Evolutionary conservation across 164 flowering plant species (phyloP).

Genomic region (Houttuynia cordata): DNA sequence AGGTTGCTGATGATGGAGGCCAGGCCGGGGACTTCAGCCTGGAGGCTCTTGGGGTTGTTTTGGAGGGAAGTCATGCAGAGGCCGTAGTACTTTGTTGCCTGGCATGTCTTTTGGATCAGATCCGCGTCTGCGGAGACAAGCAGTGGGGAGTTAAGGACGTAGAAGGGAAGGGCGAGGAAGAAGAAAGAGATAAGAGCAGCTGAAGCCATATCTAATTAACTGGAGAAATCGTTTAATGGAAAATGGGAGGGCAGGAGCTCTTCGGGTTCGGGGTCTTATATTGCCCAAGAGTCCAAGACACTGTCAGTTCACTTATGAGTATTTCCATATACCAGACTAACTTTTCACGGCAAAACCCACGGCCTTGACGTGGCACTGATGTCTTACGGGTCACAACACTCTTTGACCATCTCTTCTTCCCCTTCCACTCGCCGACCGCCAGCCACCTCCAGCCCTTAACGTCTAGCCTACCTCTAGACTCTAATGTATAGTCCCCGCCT

Average conservation of each 20-base stretch:
- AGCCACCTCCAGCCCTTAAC: no score
- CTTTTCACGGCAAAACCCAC: no score
- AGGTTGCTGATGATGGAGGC: constrained; percentile 9
- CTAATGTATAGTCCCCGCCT: no score
- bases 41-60: constrained; percentile 9
- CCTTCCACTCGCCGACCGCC: no score
- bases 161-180: constrained; percentile 2
- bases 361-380: no score
- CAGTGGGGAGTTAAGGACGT: not conserved
- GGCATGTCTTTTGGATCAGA: constrained; percentile 8
- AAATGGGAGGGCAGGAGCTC: not conserved
- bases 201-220: not conserved
- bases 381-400: no score
- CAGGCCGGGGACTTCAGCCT: constrained; percentile 10
- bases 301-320: no score
- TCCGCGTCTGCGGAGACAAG: not conserved
- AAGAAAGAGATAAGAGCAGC: not conserved
- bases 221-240: not conserved
- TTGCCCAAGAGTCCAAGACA: no score
- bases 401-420: no score
- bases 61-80: constrained; percentile 12
- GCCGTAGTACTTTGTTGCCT: constrained; percentile 1
- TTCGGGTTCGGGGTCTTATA: no score
- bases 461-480: no score
- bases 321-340: no score